Evolutionary conservation across 495 filamentous ascomycete genomes (phyloP).

Genomic region (Lentithecium fluviatile): DNA sequence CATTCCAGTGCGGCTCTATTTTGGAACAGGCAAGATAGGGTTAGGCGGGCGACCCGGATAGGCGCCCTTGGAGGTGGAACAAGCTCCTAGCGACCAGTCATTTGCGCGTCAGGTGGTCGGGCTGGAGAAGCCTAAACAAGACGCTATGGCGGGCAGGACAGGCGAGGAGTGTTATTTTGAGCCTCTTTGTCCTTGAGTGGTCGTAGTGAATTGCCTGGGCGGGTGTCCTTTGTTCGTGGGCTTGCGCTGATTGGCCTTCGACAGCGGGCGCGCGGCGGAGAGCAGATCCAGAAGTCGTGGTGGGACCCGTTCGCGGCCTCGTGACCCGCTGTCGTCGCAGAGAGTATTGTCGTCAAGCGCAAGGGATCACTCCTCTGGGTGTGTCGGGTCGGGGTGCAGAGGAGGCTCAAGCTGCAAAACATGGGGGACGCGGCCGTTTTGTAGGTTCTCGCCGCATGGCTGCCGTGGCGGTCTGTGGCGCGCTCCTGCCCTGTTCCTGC

Average conservation of each 20-base stretch:
- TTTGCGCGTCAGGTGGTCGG: constrained; percentile 25
- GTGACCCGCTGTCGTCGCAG: constrained; percentile 16
- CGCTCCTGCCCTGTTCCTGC: constrained; percentile 29
- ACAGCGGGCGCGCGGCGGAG: constrained; percentile 9
- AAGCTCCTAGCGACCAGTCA: constrained; percentile 31
- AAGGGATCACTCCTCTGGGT: constrained; percentile 35
- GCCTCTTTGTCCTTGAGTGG: constrained; percentile 28
- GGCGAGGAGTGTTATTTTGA: constrained; percentile 26
- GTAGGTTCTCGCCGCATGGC: constrained; percentile 19
- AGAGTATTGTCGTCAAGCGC: constrained; percentile 25
- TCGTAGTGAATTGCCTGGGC: constrained; percentile 12
- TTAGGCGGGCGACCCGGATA: constrained; percentile 28
- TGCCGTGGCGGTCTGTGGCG: constrained; percentile 11
- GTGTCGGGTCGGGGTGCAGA: constrained; percentile 23
- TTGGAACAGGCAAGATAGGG: constrained; percentile 26
- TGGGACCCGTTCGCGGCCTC: constrained; percentile 10
- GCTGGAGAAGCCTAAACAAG: constrained; percentile 30
- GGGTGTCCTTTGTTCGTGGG: constrained; percentile 26
- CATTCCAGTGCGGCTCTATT: constrained; percentile 33
- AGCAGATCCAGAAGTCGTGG: constrained; percentile 1
- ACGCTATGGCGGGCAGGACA: constrained; percentile 7
- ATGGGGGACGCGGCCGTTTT: constrained; percentile 24
- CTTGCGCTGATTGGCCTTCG: constrained; percentile 29
- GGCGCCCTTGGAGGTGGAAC: constrained; percentile 28
- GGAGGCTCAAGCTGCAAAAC: constrained; percentile 24